Conservation (phyloP, 83 land plant species). For the Picea mariana region DNA sequence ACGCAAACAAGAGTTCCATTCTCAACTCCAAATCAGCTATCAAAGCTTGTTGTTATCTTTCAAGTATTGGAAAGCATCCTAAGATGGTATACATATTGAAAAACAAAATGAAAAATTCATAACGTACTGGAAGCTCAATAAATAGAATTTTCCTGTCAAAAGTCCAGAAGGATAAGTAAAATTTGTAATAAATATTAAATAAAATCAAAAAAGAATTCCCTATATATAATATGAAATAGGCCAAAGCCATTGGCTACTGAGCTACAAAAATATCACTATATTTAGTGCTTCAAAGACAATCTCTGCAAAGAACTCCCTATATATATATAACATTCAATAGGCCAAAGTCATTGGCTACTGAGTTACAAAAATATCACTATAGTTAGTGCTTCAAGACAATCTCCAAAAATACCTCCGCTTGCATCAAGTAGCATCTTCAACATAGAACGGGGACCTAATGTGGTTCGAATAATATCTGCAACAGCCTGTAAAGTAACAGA, state of each 20-base stretch:
- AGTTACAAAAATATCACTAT: neutral
- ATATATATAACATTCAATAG: neutral
- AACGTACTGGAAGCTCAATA: neutral
- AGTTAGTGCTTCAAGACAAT: neutral
- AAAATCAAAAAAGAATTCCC: neutral
- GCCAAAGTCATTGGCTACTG: neutral
- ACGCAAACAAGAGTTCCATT: neutral
- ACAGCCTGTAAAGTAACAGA: constrained; percentile 71
- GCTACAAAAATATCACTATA: neutral
- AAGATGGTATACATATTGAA: neutral
- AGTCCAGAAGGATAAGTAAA: neutral
- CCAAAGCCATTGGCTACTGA: neutral
- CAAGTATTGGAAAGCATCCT: neutral
- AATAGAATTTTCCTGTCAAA: neutral
- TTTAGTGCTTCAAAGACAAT: neutral
- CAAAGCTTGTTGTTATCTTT: neutral
- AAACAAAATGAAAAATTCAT: neutral
- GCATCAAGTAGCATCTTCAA: constrained; percentile 99
- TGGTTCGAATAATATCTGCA: constrained; percentile 97
- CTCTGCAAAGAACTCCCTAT: neutral
- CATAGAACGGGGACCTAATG: constrained; percentile 97
- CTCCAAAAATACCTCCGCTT: constrained; percentile 59
- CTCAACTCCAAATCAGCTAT: neutral
- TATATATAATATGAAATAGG: neutral
- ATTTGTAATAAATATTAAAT: neutral